phyloP scores from a whole-genome alignment of 2,329 filamentous ascomycete genomes.

The Bimuria novae-zelandiae region DNA sequence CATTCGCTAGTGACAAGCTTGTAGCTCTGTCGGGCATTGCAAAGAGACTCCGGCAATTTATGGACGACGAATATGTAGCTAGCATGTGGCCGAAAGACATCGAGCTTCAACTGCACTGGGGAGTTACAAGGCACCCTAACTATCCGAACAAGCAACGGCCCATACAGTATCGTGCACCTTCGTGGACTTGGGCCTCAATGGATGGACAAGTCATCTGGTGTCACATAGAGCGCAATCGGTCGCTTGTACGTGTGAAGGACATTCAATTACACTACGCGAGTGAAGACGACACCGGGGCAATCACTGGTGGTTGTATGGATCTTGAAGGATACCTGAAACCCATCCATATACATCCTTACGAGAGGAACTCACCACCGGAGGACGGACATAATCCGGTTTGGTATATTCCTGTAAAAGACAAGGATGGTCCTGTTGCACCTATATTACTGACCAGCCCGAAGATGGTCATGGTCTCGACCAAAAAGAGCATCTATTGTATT shows the following conservation, averaged over 20 bases:
- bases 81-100: conserved; percentile 15
- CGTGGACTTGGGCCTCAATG: conserved; percentile 23
- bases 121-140: background rate
- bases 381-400: no score
- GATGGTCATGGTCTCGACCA: background rate
- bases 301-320: background rate
- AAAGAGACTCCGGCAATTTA: background rate
- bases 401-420: no score
- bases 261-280: background rate
- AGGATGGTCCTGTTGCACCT: no score
- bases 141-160: background rate
- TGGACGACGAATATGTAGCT: conserved; percentile 12
- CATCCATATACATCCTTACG: background rate
- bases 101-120: conserved; percentile 11
- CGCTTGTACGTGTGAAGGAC: background rate
- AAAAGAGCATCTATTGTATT: background rate
- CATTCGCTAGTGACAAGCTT: conserved; percentile 6
- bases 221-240: background rate
- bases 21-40: conserved; percentile 13
- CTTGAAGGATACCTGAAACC: background rate
- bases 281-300: background rate
- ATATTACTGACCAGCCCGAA: background rate
- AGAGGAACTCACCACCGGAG: no score
- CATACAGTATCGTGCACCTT: conserved; percentile 11
- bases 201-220: background rate